Evolutionary conservation across 2,329 filamentous ascomycete species (phyloP).

Genomic region (Talaromyces piceae): DNA sequence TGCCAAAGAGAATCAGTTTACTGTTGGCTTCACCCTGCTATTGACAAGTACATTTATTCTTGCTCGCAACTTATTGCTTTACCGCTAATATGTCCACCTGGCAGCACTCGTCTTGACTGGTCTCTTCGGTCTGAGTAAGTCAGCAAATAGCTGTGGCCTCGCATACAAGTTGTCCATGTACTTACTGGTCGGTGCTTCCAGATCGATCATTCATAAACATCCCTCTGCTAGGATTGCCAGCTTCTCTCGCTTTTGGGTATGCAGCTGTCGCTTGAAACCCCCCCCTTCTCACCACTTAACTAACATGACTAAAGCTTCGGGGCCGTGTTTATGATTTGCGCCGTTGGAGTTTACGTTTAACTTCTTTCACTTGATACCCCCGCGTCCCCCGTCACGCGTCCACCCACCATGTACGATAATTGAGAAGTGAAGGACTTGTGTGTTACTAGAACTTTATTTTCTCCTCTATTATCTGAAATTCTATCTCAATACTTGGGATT

Average conservation of each 20-base stretch:
- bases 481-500: constrained; percentile 18
- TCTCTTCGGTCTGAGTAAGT: constrained; percentile 77
- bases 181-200: constrained; percentile 34
- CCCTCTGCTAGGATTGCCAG: constrained; percentile 71
- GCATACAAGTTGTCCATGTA: not conserved
- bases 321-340: constrained; percentile 97
- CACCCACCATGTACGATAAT: constrained; percentile 28
- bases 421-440: constrained; percentile 22
- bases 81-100: not conserved
- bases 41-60: constrained; percentile 47
- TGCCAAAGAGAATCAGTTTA: constrained; percentile 76
- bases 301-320: constrained; percentile 60
- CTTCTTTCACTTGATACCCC: constrained; percentile 17
- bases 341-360: constrained; percentile 96
- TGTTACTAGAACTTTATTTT: constrained; percentile 21
- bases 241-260: constrained; percentile 84
- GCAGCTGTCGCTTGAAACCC: constrained; percentile 27
- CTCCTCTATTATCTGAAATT: constrained; percentile 9
- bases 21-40: constrained; percentile 69
- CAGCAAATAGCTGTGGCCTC: not conserved
- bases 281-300: constrained; percentile 1
- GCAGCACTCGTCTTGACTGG: constrained; percentile 62
- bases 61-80: not conserved
- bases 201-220: constrained; percentile 76
- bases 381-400: constrained; percentile 13